Percentiles rank a stretch among this genome's conserved stretches.
Evolutionary conservation across 345 rosid species (phyloP).

Genomic region (Lumnitzera littorea): DNA sequence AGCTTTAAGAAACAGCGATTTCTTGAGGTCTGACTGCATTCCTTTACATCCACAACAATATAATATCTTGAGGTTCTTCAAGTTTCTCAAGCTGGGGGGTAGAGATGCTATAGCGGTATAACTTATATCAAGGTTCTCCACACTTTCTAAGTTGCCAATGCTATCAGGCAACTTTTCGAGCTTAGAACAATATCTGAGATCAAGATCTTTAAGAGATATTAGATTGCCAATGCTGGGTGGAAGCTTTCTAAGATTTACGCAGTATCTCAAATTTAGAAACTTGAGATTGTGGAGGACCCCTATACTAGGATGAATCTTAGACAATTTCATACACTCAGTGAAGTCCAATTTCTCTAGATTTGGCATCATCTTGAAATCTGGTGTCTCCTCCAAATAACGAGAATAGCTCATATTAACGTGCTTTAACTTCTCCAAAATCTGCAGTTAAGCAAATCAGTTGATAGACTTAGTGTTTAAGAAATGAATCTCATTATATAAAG

Average conservation of each 20-base stretch:
- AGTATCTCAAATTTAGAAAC: not conserved
- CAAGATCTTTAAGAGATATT: not conserved
- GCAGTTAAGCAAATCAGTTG: not conserved
- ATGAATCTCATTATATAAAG: too few relatives aligned
- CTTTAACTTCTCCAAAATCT: not conserved
- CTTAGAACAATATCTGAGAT: not conserved
- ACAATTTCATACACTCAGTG: not conserved
- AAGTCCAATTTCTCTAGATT: not conserved
- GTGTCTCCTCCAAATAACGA: not conserved
- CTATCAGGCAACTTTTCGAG: not conserved
- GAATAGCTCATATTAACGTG: not conserved
- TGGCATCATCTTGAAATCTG: not conserved
- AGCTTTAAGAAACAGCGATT: too few relatives aligned
- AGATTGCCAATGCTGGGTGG: not conserved
- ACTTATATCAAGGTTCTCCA: too few relatives aligned
- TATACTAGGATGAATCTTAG: not conserved
- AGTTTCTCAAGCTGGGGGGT: too few relatives aligned
- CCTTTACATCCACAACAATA: not conserved
- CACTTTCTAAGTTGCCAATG: too few relatives aligned
- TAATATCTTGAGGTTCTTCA: not conserved
- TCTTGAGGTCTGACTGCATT: not conserved
- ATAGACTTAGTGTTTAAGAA: too few relatives aligned
- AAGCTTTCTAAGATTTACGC: not conserved
- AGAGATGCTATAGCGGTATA: too few relatives aligned
- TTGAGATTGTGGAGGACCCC: not conserved